Evolutionary conservation across 805 yeast genomes (phyloP), one percentile per base, ranked within the genome.

Genomic region (Lipomyces starkeyi): DNA sequence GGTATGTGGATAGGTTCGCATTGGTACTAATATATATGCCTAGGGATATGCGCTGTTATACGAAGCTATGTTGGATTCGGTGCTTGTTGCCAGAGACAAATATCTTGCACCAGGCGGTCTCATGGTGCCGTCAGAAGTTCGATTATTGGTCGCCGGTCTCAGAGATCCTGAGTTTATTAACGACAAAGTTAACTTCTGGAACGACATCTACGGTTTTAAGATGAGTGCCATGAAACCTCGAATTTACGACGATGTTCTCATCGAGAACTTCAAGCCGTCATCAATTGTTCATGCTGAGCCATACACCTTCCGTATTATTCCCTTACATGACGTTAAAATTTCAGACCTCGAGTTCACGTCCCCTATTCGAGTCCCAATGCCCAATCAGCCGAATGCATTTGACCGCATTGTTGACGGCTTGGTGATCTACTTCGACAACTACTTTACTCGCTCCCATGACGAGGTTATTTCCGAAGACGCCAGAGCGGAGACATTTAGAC

Each of bases 21-120:
- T 14, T 49, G 20, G 27, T 22, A 20, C 25, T 22, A 17, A 25
- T 53, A 22, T 13, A 53, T 25, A 13, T 53, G 29, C n/a, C 17
- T 25, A 53, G 56, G 99, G 99, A 20, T 95, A 95, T 80, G 95
- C 95, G 76, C 80, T 96, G 74, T 84, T 96, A 65, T 95, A 94
- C 78, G 99, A 95, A 84, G 91, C 97, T 69, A 95, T 95, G 99
- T 85, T 95, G 78, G 98, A 95, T 80, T 92, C 98, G 34, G 99
- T 95, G 34, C 82, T 95, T 73, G 87, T 86, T 74, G 99, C 99
- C 47, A 87, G 99, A 81, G 99, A 95, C 81, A 87, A 85, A 78
- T 96, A 93, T 79, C 76, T 82, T 66, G 87, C 82, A 55, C 83
- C 85, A 75, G 97, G 91, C 61, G 99, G 99, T 14, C 83, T 94